Evolutionary conservation across 768 basidiomycete genomes (phyloP).

Genomic region (Suillus subluteus): DNA sequence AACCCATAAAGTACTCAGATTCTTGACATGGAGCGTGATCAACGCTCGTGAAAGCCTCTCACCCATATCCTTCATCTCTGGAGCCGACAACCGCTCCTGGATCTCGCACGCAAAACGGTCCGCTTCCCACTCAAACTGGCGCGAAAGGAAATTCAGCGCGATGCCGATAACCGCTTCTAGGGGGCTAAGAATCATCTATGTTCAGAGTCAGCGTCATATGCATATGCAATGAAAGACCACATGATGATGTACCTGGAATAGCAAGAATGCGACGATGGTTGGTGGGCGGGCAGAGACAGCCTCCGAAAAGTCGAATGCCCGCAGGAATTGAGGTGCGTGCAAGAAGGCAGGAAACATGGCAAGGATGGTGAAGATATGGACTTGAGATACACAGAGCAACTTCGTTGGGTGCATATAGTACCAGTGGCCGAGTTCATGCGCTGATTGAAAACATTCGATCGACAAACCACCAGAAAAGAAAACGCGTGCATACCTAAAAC

Average conservation of each 20-base stretch:
- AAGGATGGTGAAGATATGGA: conserved; percentile 87
- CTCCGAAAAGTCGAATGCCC: conserved; percentile 80
- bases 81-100: conserved; percentile 44
- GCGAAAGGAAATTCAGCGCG: conserved; percentile 78
- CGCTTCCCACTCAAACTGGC: conserved; percentile 92
- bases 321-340: conserved; percentile 74
- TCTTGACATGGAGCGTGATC: conserved; percentile 87
- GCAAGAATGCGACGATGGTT: conserved; percentile 82
- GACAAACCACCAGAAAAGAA: not conserved
- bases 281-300: conserved; percentile 67
- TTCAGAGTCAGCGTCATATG: not conserved
- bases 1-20: conserved; percentile 91
- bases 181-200: conserved; percentile 78
- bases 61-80: conserved; percentile 83
- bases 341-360: conserved; percentile 91
- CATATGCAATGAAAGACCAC: not conserved
- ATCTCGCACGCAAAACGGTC: conserved; percentile 86
- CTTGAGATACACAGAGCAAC: conserved; percentile 81
- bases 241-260: conserved; percentile 65
- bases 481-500: conserved; percentile 61
- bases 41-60: conserved; percentile 82
- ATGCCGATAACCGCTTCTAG: conserved; percentile 75
- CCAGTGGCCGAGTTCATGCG: conserved; percentile 98
- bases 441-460: conserved; percentile 36
- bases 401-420: conserved; percentile 90